Conservation (phyloP, 2,329 filamentous ascomycete species). For the Scedosporium aurantiacum region DNA sequence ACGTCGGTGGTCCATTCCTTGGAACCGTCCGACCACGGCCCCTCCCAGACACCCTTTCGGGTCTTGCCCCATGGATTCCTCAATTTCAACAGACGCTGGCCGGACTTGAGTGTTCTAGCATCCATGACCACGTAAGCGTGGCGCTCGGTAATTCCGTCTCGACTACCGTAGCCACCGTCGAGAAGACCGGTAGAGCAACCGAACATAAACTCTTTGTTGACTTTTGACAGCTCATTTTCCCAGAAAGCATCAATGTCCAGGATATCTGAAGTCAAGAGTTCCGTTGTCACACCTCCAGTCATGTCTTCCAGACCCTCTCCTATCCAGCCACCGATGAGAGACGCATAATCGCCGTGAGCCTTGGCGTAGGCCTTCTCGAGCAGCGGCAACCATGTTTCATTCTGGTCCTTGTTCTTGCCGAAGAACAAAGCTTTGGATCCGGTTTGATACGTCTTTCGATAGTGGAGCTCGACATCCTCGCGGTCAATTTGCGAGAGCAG, state of each 20-base stretch:
- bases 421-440: slow-evolving; percentile 71
- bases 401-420: slow-evolving; percentile 61
- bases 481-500: slow-evolving; percentile 66
- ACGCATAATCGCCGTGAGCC: slow-evolving; percentile 66
- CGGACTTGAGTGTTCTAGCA: slow-evolving; percentile 26
- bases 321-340: slow-evolving; percentile 61
- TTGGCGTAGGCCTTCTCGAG: slow-evolving; percentile 80
- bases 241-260: slow-evolving; percentile 57
- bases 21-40: slow-evolving; percentile 47
- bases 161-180: slow-evolving; percentile 32
- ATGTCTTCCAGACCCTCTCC: slow-evolving; percentile 48
- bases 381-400: slow-evolving; percentile 74
- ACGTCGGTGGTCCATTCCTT: slow-evolving; percentile 51
- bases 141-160: slow-evolving; percentile 45
- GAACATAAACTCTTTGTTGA: slow-evolving; percentile 69
- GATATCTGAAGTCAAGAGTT: slow-evolving; percentile 56
- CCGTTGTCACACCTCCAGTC: slow-evolving; percentile 55
- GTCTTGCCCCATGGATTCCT: slow-evolving; percentile 48
- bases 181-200: slow-evolving; percentile 40
- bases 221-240: slow-evolving; percentile 64
- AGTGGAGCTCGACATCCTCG: slow-evolving; percentile 60
- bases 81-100: slow-evolving; percentile 46
- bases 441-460: slow-evolving; percentile 60
- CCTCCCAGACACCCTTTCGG: slow-evolving; percentile 40
- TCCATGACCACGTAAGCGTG: slow-evolving; percentile 47